Conservation (phyloP, 1,284 basidiomycete species). For the Microbotryomycetes sp. region DNA sequence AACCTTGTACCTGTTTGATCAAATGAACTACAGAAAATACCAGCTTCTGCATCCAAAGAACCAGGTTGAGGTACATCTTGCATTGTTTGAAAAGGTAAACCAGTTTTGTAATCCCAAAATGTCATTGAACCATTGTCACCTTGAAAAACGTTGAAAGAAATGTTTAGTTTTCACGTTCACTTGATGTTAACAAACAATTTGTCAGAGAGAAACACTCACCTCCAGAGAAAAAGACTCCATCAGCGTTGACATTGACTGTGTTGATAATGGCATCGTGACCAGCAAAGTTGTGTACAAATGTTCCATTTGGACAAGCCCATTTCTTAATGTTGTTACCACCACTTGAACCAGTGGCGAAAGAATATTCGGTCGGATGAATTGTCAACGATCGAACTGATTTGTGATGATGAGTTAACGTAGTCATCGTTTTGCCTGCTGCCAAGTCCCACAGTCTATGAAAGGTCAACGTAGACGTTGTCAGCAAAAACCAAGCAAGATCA, state of each 20-base stretch:
- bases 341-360: constrained; percentile 87
- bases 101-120: constrained; percentile 91
- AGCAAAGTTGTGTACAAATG: constrained; percentile 89
- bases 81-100: constrained; percentile 87
- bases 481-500: constrained; percentile 1
- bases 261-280: constrained; percentile 98
- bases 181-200: neutral
- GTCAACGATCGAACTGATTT: constrained; percentile 92
- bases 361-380: constrained; percentile 91
- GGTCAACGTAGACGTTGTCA: constrained; percentile 1
- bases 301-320: constrained; percentile 96
- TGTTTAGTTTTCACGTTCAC: neutral
- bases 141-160: constrained; percentile 38
- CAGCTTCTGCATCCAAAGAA: constrained; percentile 90
- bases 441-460: constrained; percentile 86
- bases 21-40: constrained; percentile 86
- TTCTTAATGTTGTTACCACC: constrained; percentile 99
- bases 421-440: constrained; percentile 94
- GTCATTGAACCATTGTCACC: constrained; percentile 83
- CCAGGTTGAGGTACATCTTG: constrained; percentile 95
- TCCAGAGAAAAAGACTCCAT: constrained; percentile 95
- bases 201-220: constrained; percentile 51
- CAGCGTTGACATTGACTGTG: constrained; percentile 84
- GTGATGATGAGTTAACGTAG: constrained; percentile 95
- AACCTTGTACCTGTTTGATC: constrained; percentile 89